Evolutionary conservation across 768 basidiomycete genomes (phyloP).

Genomic region (Boletus subcaerulescens): DNA sequence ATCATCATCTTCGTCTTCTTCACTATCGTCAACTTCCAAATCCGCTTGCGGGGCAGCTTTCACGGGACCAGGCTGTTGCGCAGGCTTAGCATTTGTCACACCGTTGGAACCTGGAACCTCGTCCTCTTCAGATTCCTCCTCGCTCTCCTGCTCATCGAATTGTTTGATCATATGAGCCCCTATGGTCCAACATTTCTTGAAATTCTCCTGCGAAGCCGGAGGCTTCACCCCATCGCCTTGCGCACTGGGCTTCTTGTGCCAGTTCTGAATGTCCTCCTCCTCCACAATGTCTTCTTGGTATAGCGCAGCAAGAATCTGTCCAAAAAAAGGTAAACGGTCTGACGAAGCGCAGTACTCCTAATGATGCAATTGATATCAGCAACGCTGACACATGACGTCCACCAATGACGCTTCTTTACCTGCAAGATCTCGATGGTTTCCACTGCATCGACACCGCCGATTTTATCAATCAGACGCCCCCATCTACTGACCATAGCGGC

Average conservation of each 20-base stretch:
- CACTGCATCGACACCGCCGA: constrained; percentile 80
- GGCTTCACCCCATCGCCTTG: constrained; percentile 48
- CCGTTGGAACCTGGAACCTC: constrained; percentile 9
- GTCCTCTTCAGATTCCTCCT: constrained; percentile 37
- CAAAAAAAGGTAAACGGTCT: constrained; percentile 69
- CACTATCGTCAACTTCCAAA: constrained; percentile 4
- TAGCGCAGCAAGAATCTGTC: constrained; percentile 77
- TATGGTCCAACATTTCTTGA: constrained; percentile 67
- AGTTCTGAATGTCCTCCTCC: constrained; percentile 85
- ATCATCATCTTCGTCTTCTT: not conserved
- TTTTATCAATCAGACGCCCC: constrained; percentile 77
- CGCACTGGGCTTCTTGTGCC: constrained; percentile 64
- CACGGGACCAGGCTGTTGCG: not conserved
- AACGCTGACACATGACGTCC: not conserved
- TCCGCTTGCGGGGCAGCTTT: not conserved
- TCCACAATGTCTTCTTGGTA: constrained; percentile 93
- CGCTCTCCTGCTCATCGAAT: constrained; percentile 74
- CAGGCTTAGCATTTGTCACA: not conserved
- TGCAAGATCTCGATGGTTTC: constrained; percentile 80
- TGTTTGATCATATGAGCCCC: constrained; percentile 76
- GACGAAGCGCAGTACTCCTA: constrained; percentile 68
- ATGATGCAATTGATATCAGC: not conserved
- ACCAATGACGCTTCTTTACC: constrained; percentile 36
- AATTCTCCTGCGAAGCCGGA: constrained; percentile 46
- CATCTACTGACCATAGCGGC: constrained; percentile 64